These are phyloP conservation scores for Psilocybe cyanescens DNA, from an alignment of 768 basidiomycete species.

Conservation along the genomic window DNA sequence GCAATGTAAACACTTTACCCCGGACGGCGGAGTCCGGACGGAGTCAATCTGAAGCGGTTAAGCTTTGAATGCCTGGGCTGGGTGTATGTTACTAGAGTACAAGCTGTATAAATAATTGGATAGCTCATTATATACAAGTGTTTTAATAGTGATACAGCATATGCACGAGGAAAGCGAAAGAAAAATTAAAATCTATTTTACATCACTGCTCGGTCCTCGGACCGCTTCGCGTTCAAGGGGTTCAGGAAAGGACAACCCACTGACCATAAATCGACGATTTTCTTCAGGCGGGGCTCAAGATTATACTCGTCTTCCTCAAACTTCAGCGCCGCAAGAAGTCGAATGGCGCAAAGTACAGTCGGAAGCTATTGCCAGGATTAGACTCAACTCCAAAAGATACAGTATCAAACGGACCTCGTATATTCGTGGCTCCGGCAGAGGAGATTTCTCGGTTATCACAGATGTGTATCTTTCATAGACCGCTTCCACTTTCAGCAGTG, in stretches of 20 bases:
- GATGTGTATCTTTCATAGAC: conserved; percentile 21
- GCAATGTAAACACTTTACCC: no score
- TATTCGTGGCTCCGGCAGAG: conserved; percentile 11
- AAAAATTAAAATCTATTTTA: no score
- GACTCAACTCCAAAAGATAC: background rate
- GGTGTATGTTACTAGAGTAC: no score
- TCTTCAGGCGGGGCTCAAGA: conserved; percentile 21
- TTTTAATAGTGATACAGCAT: no score
- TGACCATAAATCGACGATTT: conserved; percentile 22
- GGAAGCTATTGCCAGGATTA: conserved; percentile 26
- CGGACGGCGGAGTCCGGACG: no score
- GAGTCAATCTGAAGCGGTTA: no score
- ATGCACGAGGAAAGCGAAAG: no score
- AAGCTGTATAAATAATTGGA: no score
- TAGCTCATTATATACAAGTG: no score
- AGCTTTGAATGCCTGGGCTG: no score
- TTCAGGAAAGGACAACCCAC: conserved; percentile 22
- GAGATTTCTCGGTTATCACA: conserved; percentile 12
- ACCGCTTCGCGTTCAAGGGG: background rate
- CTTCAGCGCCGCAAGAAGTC: conserved; percentile 18
- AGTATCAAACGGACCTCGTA: conserved; percentile 15
- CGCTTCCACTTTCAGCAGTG: conserved; percentile 24
- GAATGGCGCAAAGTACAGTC: conserved; percentile 23
- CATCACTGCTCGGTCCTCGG: background rate
- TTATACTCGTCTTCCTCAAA: conserved; percentile 27